Conservation (phyloP, 176 grass and related monocot genomes). For the Musa acuminata region DNA sequence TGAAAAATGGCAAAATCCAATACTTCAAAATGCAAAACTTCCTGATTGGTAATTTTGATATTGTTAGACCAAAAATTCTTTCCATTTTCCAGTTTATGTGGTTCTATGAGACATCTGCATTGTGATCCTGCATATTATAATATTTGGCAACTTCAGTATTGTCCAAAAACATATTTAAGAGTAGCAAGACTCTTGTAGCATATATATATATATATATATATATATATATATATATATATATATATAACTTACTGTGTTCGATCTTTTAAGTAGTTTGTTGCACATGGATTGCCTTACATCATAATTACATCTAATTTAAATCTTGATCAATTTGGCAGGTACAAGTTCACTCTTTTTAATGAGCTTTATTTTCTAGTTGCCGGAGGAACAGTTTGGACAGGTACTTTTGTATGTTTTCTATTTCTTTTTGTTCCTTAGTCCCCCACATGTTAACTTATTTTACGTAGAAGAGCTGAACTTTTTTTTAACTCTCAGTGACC, state of each 20-base stretch:
- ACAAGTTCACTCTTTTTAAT: slow-evolving; percentile 93
- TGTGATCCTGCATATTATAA: no score
- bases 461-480: background rate
- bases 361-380: slow-evolving; percentile 91
- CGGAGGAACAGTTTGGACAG: slow-evolving; percentile 95
- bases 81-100: no score
- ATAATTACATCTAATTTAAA: background rate
- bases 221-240: no score
- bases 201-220: no score
- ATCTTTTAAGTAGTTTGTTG: background rate
- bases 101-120: no score
- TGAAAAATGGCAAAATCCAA: slow-evolving; percentile 65
- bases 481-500: no score
- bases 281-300: background rate
- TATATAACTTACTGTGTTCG: no score
- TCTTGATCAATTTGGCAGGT: slow-evolving; percentile 43
- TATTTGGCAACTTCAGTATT: no score
- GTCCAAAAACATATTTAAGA: no score
- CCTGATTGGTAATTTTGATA: slow-evolving; percentile 52
- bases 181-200: no score
- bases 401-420: slow-evolving; percentile 31
- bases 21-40: slow-evolving; percentile 61
- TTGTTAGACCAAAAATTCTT: no score
- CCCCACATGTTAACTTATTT: background rate
- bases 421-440: background rate